Base-by-base conservation (phyloP, 192 early-diverging fungal species). In the Paraglomus occultum region DNA sequence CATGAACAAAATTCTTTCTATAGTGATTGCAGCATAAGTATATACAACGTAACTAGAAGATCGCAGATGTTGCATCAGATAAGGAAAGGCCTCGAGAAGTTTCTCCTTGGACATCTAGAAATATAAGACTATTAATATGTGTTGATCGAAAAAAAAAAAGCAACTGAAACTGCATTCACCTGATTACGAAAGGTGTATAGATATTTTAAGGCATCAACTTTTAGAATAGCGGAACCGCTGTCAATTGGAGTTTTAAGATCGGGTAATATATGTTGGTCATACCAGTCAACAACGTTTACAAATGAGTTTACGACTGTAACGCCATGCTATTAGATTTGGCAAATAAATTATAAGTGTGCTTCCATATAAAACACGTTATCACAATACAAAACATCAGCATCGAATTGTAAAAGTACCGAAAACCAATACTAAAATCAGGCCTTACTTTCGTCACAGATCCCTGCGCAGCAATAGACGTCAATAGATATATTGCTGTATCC, bases 131-230 rank as follows among this genome's bases (percentile, higher is more conserved):
- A 3, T 31, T 31, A 31, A 31, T 31, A 2, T 31, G 31, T 31
- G 31, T 31, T 31, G 31, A 31, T 31, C 31, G 3, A 72, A 14
- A 73, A 31, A 72, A 14, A 73, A 43, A 67, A 71, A 18, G 18
- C 3, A 1, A 31, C 31, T 31, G 31, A 31, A n/a, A 31, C 3
- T 31, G 31, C 31, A 31, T 31, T 1, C 9, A 86, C 88, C 73
- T 99, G 97, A 70, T 85, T 91, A 75, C 96, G 87, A 86, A 99
- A 99, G 42, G 91, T 90, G 76, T 90, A 86, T 10, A 99, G 74
- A 72, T 95, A 98, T 80, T 95, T 96, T 79, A 98, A 90, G 20
- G 94, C 94, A 74, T 95, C 95, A 43, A 90, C 94, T 73, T 94
- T 96, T 70, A 99, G 87, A 53, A 99, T 92, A 18, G 84, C 76